Evolutionary conservation across 345 rosid species (phyloP), one percentile per base, ranked within the genome.

Genomic region (Hibiscus syriacus): DNA sequence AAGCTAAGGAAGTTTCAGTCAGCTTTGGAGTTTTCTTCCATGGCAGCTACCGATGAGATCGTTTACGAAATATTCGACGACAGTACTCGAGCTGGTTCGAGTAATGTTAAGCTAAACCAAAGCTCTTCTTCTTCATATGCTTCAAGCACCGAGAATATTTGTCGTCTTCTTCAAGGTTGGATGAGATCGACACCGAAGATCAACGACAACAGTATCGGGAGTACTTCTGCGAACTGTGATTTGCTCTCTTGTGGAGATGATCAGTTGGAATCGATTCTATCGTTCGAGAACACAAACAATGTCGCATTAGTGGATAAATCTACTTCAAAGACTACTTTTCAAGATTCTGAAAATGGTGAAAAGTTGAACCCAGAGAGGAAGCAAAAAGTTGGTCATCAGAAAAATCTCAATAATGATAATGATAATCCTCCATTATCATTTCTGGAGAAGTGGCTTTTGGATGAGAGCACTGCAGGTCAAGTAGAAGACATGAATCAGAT

Each of bases 371-470:
- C 67, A 1, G 76, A 68, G 70, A 56, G 70, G 60, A 72, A 65
- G 71, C 75, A 67, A 66, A 76, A 72, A 48, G 60, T 75, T 38
- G 77, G 52, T 45, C 49, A 67, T 41, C n/a, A 43, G n/a, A 70
- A 66, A 26, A 52, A 72, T 1, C n/a, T n/a, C n/a, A 2, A 6
- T 0, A n/a, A 16, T 48, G 27, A 66, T 48, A 16, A n/a, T 32
- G 58, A 71, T 38, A 26, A 69, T 57, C 95, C 92, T 46, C 93
- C 92, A 67, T 72, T 94, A 23, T 77, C 96, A n/a, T 83, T 84
- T 79, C 95, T 94, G 70, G 98, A 94, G 89, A 94, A 89, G 69
- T 94, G 99, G 98, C 89, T 94, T 27, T 71, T 89, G 77, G 99
- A 94, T 64, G 99, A 94, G 82, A 82, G 34, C 38, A 52, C 78